These are phyloP conservation scores for Acanthamoeba sp. DNA, from an alignment of 208 protist genomes.

Conservation along the genomic window DNA sequence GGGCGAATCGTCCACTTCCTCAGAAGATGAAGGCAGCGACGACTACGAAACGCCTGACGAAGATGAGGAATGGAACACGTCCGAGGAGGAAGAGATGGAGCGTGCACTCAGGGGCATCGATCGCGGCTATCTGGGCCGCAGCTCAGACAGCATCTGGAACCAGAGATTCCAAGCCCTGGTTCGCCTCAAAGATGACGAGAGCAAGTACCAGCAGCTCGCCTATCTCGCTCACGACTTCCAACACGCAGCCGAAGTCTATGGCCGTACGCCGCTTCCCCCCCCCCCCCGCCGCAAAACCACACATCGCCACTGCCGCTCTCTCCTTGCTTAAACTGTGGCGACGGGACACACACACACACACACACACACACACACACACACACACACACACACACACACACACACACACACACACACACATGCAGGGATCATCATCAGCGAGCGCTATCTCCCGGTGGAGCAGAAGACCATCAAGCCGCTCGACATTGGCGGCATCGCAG, in stretches of 20 bases:
- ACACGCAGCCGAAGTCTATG: constrained; percentile 79
- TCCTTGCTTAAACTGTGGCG: too few relatives aligned
- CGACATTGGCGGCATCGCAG: constrained; percentile 71
- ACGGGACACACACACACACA: too few relatives aligned
- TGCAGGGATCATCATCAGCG: constrained; percentile 82
- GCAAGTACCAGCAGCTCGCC: constrained; percentile 52
- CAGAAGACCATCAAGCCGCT: constrained; percentile 80
- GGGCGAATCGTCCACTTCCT: neutral
- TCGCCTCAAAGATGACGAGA: neutral
- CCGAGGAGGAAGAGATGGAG: constrained; percentile 18
- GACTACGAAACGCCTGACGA: neutral
- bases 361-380: too few relatives aligned
- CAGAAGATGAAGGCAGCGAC: neutral
- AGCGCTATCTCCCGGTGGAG: constrained; percentile 68
- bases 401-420: too few relatives aligned
- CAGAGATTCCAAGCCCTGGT: constrained; percentile 41
- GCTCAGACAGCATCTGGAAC: constrained; percentile 17
- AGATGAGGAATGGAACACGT: neutral
- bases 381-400: too few relatives aligned
- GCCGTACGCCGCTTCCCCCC: too few relatives aligned
- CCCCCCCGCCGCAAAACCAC: too few relatives aligned
- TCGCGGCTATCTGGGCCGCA: neutral
- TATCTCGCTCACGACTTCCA: constrained; percentile 79
- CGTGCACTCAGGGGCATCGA: neutral
- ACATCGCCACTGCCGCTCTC: too few relatives aligned